Evolutionary conservation across 257 asterid species (phyloP).

Genomic region (Henckelia pumila): DNA sequence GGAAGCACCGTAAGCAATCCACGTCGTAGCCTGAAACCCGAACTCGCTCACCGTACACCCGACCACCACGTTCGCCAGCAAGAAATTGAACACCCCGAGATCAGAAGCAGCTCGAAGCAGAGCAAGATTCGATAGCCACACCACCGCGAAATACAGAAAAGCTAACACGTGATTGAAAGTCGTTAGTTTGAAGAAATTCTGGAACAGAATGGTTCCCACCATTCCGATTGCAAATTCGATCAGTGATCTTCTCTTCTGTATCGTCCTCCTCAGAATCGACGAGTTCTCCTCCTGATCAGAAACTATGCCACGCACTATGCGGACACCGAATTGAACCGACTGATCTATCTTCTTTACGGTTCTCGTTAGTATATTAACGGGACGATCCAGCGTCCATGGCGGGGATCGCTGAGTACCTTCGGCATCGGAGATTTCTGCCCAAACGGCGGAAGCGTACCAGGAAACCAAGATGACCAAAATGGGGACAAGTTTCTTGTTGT

Average conservation of each 20-base stretch:
- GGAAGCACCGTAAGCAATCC: conserved; percentile 17
- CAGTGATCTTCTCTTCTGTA: neutral
- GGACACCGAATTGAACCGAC: neutral
- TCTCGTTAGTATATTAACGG: neutral
- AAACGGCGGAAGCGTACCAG: neutral
- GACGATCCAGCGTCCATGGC: neutral
- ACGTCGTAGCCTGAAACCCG: conserved; percentile 19
- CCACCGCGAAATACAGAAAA: conserved; percentile 14
- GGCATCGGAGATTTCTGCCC: neutral
- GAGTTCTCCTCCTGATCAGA: neutral
- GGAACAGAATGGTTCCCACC: conserved; percentile 13
- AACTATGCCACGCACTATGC: neutral
- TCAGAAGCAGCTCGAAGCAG: conserved; percentile 24
- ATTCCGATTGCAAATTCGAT: conserved; percentile 16
- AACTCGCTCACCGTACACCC: conserved; percentile 25
- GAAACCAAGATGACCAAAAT: neutral
- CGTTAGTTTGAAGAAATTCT: conserved; percentile 16
- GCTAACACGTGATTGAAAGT: conserved; percentile 1
- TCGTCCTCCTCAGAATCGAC: neutral
- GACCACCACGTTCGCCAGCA: conserved; percentile 18
- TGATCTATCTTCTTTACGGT: neutral
- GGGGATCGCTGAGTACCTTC: neutral
- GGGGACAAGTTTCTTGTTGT: neutral
- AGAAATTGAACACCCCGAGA: conserved; percentile 23
- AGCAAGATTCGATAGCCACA: conserved; percentile 29